A percentile compares a stretch with the other conserved stretches of the same genome.
phyloP scores from a whole-genome alignment of 2,329 filamentous ascomycete species.

The Nemania sp. region DNA sequence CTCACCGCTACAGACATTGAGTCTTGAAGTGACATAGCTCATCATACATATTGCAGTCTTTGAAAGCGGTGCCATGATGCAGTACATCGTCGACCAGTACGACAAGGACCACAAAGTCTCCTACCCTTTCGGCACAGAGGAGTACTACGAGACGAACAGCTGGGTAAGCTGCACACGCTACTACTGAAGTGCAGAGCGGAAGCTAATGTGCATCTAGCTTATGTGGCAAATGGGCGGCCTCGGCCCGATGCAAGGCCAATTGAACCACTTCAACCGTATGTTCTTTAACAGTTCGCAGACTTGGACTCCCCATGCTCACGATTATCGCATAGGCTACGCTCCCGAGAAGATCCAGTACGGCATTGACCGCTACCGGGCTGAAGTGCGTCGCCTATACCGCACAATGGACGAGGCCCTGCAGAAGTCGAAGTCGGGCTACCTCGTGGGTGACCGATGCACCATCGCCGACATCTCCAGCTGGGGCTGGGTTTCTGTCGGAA shows the following conservation, averaged over 20 bases:
- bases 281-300: not conserved
- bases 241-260: constrained; percentile 81
- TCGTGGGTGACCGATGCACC: constrained; percentile 70
- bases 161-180: constrained; percentile 57
- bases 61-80: constrained; percentile 81
- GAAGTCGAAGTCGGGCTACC: constrained; percentile 57
- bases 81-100: constrained; percentile 82
- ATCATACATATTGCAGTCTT: constrained; percentile 56
- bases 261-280: constrained; percentile 77
- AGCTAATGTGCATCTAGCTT: constrained; percentile 45
- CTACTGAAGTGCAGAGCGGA: not conserved
- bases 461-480: constrained; percentile 80
- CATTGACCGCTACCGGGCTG: constrained; percentile 79
- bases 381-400: constrained; percentile 79
- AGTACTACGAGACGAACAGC: constrained; percentile 78
- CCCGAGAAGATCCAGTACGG: constrained; percentile 82
- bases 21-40: not conserved
- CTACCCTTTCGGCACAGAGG: constrained; percentile 71
- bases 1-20: not conserved
- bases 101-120: constrained; percentile 82
- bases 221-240: constrained; percentile 80
- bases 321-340: constrained; percentile 62
- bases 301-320: not conserved
- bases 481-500: constrained; percentile 69
- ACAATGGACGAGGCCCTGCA: constrained; percentile 74